phyloP scores from a whole-genome alignment of 768 basidiomycete genomes.

The Tricholoma hemisulphureum region DNA sequence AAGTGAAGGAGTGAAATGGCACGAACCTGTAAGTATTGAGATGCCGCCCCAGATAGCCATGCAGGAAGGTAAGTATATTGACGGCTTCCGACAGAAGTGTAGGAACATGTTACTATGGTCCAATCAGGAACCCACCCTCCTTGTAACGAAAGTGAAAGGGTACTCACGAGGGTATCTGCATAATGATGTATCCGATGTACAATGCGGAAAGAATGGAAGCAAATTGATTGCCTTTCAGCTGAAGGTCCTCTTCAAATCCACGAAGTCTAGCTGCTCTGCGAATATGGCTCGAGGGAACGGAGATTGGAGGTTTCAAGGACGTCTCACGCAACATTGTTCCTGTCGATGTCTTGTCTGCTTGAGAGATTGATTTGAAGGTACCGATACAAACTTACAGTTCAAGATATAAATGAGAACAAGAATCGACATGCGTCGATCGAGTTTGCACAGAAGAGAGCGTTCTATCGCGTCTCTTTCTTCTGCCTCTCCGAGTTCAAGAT shows the following conservation, averaged over 20 bases:
- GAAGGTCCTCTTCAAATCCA: conserved; percentile 69
- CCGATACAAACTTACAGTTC: conserved; percentile 39
- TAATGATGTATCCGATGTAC: conserved; percentile 72
- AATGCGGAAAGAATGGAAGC: conserved; percentile 66
- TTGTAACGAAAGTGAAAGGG: background rate
- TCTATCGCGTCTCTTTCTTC: conserved; percentile 49
- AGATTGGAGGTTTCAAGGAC: background rate
- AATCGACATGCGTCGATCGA: conserved; percentile 57
- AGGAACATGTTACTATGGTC: conserved; percentile 69
- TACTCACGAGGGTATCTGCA: conserved; percentile 77
- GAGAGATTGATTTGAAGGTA: background rate
- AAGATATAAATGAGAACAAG: conserved; percentile 52
- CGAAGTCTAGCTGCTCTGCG: conserved; percentile 67
- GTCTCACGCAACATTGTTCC: conserved; percentile 58
- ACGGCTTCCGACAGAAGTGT: conserved; percentile 66
- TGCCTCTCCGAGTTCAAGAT: conserved; percentile 49
- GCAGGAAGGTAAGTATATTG: conserved; percentile 62
- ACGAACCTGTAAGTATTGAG: conserved; percentile 51
- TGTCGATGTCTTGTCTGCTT: conserved; percentile 53
- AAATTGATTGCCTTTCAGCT: conserved; percentile 61
- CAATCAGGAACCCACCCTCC: background rate
- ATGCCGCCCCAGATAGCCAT: conserved; percentile 74
- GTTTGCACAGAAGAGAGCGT: conserved; percentile 50
- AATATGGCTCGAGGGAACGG: background rate
- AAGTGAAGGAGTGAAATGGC: background rate